Evolutionary conservation across 2,329 filamentous ascomycete genomes (phyloP), one percentile per base, ranked within the genome.

Genomic region (Annulohypoxylon truncatum): DNA sequence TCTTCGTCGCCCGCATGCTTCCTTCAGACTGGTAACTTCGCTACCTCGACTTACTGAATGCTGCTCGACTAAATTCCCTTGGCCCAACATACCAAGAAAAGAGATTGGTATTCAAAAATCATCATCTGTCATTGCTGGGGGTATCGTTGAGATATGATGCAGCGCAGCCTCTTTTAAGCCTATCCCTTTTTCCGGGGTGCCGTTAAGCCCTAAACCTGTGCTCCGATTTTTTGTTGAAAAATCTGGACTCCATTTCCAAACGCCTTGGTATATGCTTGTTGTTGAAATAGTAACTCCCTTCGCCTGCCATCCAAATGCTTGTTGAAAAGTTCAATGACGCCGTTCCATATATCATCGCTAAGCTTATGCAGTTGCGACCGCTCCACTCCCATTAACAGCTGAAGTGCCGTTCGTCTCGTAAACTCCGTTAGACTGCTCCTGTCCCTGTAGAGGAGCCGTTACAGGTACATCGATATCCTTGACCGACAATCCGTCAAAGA

Each of bases 401-500:
- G 62, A 55, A 51, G 70, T 57, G 51, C 72, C 71, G 54, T 73
- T 74, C 54, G 69, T 62, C 66, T 72, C 72, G 51, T 72, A 70
- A 47, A 73, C 69, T 6, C 77, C 64, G 53, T 76, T 75, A 33
- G 77, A 72, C 56, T 77, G 56, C 59, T 66, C 72, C 63, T 61
- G 71, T 77, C 67, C 57, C 12, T 52, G n/a, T n/a, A n/a, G 48
- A 24, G 66, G 31, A 24, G 38, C 50, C 15, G 66, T 61, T 20
- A 70, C 65, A 50, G 72, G 70, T 62, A 82, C 79, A 68, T 92
- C 86, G 52, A 94, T 81, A 66, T 89, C 86, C 47, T 87, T 81
- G n/a, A 92, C 88, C 66, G 86, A 78, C 2, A 99, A 84, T 22
- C 89, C 93, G 13, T 94, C 87, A 77, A 99, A 96, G 24, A 98